Percentiles rank a stretch among this genome's conserved stretches.
These are phyloP conservation scores for Fusarium illudens DNA, from an alignment of 2,329 filamentous ascomycete genomes.

Conservation along the genomic window DNA sequence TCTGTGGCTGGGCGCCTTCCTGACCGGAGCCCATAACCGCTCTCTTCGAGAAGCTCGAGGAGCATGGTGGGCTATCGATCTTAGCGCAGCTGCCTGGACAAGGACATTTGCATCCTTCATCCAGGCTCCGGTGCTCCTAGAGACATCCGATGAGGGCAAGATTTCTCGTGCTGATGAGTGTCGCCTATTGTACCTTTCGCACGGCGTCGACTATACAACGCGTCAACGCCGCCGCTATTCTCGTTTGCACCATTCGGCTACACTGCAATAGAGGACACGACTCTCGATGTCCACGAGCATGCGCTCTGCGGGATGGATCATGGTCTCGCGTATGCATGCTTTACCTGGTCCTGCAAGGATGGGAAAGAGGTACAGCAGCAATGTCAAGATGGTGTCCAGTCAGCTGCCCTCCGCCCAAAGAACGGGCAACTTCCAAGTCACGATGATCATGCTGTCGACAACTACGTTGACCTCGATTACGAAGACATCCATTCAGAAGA, in stretches of 20 bases:
- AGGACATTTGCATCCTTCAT: slow-evolving; percentile 21
- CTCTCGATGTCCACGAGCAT: slow-evolving; percentile 25
- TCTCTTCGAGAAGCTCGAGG: slow-evolving; percentile 12
- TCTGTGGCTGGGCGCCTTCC: slow-evolving; percentile 29
- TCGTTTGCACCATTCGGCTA: slow-evolving; percentile 28
- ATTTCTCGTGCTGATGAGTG: slow-evolving; percentile 32
- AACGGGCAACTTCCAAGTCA: background rate
- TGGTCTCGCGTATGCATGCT: background rate
- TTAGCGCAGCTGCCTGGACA: slow-evolving; percentile 21
- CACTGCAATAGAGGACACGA: slow-evolving; percentile 23
- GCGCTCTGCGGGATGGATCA: slow-evolving; percentile 8
- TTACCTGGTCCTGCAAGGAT: slow-evolving; percentile 11
- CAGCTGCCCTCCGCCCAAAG: background rate
- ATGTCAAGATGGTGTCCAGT: background rate
- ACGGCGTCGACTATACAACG: background rate
- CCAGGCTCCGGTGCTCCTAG: slow-evolving; percentile 1
- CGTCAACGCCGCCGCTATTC: slow-evolving; percentile 13
- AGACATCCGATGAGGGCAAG: background rate
- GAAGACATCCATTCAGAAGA: slow-evolving; percentile 15
- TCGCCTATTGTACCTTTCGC: slow-evolving; percentile 23
- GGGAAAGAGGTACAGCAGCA: background rate
- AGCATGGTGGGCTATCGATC: slow-evolving; percentile 18
- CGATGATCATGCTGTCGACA: background rate
- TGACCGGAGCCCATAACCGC: slow-evolving; percentile 6
- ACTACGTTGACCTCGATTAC: background rate